These are phyloP conservation scores for Colletotrichum nymphaeae DNA, from an alignment of 2,329 filamentous ascomycete species.

Conservation along the genomic window DNA sequence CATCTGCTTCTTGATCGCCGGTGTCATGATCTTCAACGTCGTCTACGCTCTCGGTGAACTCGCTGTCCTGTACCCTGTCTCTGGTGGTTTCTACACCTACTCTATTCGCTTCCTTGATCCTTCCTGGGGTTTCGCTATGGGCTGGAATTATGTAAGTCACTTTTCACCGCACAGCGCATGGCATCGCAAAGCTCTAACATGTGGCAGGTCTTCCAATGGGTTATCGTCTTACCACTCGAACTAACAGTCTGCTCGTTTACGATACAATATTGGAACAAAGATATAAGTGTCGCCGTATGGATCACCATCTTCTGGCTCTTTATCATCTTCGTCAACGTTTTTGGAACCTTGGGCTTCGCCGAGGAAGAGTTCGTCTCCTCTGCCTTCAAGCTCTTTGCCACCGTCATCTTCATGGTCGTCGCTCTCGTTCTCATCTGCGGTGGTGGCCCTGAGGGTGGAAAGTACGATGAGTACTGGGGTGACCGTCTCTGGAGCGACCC, in stretches of 20 bases:
- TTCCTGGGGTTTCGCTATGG: conserved; percentile 68
- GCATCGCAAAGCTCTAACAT: neutral
- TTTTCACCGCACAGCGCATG: too few species aligned
- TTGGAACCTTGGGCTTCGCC: conserved; percentile 64
- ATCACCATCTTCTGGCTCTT: conserved; percentile 63
- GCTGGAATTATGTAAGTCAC: conserved; percentile 55
- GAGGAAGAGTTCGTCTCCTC: conserved; percentile 69
- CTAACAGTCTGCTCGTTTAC: conserved; percentile 63
- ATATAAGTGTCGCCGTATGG: conserved; percentile 61
- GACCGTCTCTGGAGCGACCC: conserved; percentile 55
- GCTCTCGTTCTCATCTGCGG: conserved; percentile 67
- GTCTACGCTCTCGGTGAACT: conserved; percentile 71
- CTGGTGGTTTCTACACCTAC: conserved; percentile 73
- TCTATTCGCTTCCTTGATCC: conserved; percentile 71
- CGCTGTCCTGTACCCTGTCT: conserved; percentile 71
- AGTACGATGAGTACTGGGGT: conserved; percentile 56
- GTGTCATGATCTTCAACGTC: conserved; percentile 71
- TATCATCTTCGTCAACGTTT: conserved; percentile 64
- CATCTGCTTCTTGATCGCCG: conserved; percentile 66
- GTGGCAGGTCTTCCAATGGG: conserved; percentile 57
- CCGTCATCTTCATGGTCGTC: conserved; percentile 71
- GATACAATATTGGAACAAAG: conserved; percentile 61
- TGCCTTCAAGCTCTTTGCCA: conserved; percentile 66
- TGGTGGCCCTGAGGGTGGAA: conserved; percentile 61
- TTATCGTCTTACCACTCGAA: conserved; percentile 61